Evolutionary conservation across 2,329 filamentous ascomycete genomes (phyloP).

Genomic region (Alternaria brassicae): DNA sequence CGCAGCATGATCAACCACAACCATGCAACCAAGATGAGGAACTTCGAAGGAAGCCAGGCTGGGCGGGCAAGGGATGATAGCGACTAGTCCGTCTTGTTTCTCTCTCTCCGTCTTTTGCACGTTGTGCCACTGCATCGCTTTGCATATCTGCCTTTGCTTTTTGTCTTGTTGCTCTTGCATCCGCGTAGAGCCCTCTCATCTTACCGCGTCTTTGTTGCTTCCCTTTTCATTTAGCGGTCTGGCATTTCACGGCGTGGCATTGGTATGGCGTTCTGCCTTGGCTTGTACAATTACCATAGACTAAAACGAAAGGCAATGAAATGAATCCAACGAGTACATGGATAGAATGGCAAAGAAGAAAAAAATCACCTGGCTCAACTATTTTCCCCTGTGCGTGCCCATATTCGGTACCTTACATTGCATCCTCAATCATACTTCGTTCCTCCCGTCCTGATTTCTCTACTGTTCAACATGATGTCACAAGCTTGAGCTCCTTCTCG

Average conservation of each 20-base stretch:
- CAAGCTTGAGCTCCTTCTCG: no score
- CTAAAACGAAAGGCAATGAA: background rate
- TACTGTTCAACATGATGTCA: no score
- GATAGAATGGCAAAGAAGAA: background rate
- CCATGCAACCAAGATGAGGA: constrained; percentile 41
- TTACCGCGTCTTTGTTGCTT: background rate
- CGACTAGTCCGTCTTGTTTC: background rate
- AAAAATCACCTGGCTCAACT: background rate
- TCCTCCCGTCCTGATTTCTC: no score
- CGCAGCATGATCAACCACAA: constrained; percentile 47
- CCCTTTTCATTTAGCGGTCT: constrained; percentile 1
- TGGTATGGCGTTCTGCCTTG: constrained; percentile 6
- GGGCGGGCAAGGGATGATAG: background rate
- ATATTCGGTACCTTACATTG: background rate
- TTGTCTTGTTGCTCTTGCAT: constrained; percentile 2
- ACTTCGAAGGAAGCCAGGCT: constrained; percentile 31
- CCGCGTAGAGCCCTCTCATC: background rate
- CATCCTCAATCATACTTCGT: background rate
- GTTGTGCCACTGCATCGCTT: constrained; percentile 3
- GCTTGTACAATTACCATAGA: constrained; percentile 8
- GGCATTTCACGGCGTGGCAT: constrained; percentile 9
- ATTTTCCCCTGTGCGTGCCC: background rate
- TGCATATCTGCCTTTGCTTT: background rate
- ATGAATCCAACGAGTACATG: background rate
- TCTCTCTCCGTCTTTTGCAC: background rate